These are phyloP conservation scores for Lithospermum erythrorhizon DNA, from an alignment of 257 asterid genomes.

Conservation along the genomic window DNA sequence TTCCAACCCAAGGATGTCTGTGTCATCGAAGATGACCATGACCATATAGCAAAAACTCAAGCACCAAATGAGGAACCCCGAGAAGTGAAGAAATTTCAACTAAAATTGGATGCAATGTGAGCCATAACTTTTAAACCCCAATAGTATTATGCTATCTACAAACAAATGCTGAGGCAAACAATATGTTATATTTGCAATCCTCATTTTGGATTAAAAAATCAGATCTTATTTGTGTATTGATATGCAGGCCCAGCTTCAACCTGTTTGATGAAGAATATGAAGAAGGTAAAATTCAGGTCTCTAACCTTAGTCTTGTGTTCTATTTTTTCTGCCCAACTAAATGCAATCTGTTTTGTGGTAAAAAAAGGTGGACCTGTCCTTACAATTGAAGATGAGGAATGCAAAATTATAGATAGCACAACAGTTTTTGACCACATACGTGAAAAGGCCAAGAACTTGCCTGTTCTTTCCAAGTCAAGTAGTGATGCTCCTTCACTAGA, in stretches of 20 bases:
- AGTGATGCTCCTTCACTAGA: slow-evolving; percentile 52
- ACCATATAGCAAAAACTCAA: slow-evolving; percentile 25
- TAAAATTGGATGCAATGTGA: slow-evolving; percentile 46
- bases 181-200: not conserved
- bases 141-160: not conserved
- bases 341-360: slow-evolving; percentile 11
- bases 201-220: not conserved
- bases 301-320: slow-evolving; percentile 12
- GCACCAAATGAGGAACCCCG: slow-evolving; percentile 23
- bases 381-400: slow-evolving; percentile 52
- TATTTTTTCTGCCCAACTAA: slow-evolving; percentile 12
- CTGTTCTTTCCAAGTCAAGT: slow-evolving; percentile 35
- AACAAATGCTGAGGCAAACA: not conserved
- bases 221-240: slow-evolving; percentile 3
- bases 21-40: slow-evolving; percentile 25
- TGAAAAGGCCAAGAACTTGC: slow-evolving; percentile 63
- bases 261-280: slow-evolving; percentile 66
- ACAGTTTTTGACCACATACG: slow-evolving; percentile 82
- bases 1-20: slow-evolving; percentile 31
- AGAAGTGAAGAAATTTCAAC: slow-evolving; percentile 24
- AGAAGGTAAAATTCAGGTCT: slow-evolving; percentile 34
- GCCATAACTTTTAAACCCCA: slow-evolving; percentile 11
- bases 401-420: slow-evolving; percentile 54
- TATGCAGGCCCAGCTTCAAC: slow-evolving; percentile 77
- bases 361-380: slow-evolving; percentile 31